Base-by-base conservation (phyloP, 352 stramenopile genomes). In the Phytophthora nicotianae region DNA sequence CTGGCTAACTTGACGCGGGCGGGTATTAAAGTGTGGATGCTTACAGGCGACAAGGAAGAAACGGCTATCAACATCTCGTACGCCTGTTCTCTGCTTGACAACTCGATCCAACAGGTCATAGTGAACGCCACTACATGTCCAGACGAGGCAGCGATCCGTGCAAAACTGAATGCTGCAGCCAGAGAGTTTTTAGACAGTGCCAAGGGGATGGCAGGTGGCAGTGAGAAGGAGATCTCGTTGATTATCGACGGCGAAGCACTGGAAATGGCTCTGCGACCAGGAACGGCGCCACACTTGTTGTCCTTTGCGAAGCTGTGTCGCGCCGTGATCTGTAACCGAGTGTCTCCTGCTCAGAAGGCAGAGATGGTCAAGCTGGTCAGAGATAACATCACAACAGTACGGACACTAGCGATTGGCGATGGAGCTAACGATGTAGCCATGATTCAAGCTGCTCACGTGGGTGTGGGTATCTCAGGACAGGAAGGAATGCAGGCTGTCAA, bases 51-150 rank as follows among this genome's bases (percentile, higher is more conserved):
- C 71, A 98, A 98, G 72, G 74, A 96, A 52, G 95, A 98, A 63
- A 98, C 95, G 0, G 95, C 95, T 27, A 98, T 98, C 57, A 98
- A 98, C 67, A 98, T 98, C 64, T 91, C 80, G n/a, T 97, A 96
- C 48, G 87, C 90, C 6, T 97, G 85, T 57, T 89, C 85, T 13
- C 56, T 98, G 17, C 52, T 98, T 10, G 78, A 91, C 58, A 91
- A 91, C 58, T 75, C 70, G 0, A 98, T 96, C 33, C 79, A 90
- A 29, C 85, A 91, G 62, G 77, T 90, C 0, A 65, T 93, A 40
- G 73, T 93, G 24, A 91, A 93, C 57, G 73, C 70, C 58, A 88
- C 80, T 3, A 88, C 70, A 5, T 90, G 79, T 52, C 79, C 85
- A 21, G 84, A 72, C 27, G 76, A 90, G 65, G 77, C 94, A 55